A percentile compares a stretch with the other conserved stretches of the same genome.
Conservation (phyloP, 345 rosid genomes). For the Boechera stricta region DNA sequence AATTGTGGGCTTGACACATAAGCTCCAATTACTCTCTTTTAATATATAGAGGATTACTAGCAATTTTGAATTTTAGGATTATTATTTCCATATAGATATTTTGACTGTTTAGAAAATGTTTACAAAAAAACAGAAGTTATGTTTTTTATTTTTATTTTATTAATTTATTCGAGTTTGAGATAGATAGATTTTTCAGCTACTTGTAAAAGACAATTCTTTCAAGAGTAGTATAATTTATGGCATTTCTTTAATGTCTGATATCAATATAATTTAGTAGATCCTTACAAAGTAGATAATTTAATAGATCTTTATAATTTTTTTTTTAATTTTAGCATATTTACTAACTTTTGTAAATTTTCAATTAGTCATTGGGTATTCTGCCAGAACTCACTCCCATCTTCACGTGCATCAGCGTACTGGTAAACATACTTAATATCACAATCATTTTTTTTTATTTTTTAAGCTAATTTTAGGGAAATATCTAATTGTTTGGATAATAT, state of each 20-base stretch:
- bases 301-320: no score
- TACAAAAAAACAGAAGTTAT: neutral
- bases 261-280: no score
- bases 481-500: neutral
- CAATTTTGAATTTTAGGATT: no score
- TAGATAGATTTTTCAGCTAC: no score
- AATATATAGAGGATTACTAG: no score
- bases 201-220: no score
- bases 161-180: no score
- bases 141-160: neutral
- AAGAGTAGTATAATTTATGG: no score
- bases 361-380: conserved; percentile 38
- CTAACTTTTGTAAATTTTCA: neutral
- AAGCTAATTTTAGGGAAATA: neutral
- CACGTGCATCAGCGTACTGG: conserved; percentile 48
- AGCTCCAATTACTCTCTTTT: no score
- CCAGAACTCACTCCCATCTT: conserved; percentile 46
- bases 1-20: no score
- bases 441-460: neutral
- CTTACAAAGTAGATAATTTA: no score
- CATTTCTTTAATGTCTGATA: no score
- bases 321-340: neutral
- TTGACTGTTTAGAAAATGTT: neutral
- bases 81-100: neutral
- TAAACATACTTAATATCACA: conserved; percentile 23